phyloP scores from a whole-genome alignment of 108 stramenopile species.

The Nannochloropsis granulata region DNA sequence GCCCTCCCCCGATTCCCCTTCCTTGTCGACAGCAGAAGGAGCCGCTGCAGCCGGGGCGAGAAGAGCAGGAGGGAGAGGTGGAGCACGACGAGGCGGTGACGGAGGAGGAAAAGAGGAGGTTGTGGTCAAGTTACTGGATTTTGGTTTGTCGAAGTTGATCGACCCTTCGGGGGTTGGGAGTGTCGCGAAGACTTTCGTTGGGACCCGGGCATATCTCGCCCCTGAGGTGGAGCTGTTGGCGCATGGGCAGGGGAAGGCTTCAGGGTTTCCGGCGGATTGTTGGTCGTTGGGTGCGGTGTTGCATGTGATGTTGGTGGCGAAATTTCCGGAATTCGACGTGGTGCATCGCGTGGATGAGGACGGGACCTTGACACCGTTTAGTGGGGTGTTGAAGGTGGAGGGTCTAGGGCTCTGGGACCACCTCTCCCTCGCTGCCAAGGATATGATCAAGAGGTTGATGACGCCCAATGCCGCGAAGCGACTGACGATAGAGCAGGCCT shows the following conservation, averaged over 20 bases:
- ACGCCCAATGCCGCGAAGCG: background rate
- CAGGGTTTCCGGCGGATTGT: slow-evolving; percentile 22
- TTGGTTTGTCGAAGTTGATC: slow-evolving; percentile 43
- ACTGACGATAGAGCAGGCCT: background rate
- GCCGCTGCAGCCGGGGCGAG: background rate
- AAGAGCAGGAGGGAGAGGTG: background rate
- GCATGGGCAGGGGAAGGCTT: background rate
- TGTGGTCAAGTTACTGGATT: slow-evolving; percentile 51
- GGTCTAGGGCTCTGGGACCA: background rate
- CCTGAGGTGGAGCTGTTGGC: slow-evolving; percentile 14
- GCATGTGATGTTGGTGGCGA: slow-evolving; percentile 29
- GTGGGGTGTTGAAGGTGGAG: slow-evolving; percentile 69
- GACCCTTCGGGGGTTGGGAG: background rate
- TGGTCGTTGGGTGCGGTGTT: slow-evolving; percentile 34
- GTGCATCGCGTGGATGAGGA: background rate
- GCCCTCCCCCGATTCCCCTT: background rate
- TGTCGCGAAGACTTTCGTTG: slow-evolving; percentile 18
- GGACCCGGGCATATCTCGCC: slow-evolving; percentile 30
- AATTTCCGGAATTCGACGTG: slow-evolving; percentile 32
- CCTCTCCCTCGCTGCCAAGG: background rate
- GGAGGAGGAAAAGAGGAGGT: slow-evolving; percentile 1
- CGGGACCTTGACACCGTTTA: slow-evolving; percentile 60
- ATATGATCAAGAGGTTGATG: slow-evolving; percentile 15
- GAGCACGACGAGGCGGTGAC: background rate
- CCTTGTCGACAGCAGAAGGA: background rate